Evolutionary conservation across 2,329 filamentous ascomycete species (phyloP).

Genomic region (Penicillium italicum): DNA sequence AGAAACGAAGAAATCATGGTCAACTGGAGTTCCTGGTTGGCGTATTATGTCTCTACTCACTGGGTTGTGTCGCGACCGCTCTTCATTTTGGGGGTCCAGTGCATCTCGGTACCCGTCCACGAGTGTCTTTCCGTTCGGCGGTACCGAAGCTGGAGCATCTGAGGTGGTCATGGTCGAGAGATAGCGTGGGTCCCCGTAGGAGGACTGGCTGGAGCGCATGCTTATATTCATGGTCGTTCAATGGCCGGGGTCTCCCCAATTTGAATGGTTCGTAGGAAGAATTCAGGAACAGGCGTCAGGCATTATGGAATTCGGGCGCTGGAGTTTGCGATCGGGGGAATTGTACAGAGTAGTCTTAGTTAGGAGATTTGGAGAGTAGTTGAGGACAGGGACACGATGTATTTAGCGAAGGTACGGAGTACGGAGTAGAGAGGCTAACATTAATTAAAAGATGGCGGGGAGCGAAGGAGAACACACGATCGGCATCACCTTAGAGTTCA

Average conservation of each 20-base stretch:
- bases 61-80: conserved; percentile 55
- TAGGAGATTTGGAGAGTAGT: not conserved
- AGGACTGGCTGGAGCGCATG: conserved; percentile 40
- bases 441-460: conserved; percentile 21
- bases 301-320: conserved; percentile 11
- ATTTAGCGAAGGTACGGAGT: not conserved
- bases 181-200: conserved; percentile 42
- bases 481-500: conserved; percentile 7
- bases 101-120: conserved; percentile 60
- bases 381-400: not conserved
- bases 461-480: conserved; percentile 13
- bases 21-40: not conserved
- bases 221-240: conserved; percentile 35
- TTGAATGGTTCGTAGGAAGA: conserved; percentile 6
- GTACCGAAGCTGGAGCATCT: conserved; percentile 31
- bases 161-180: conserved; percentile 34
- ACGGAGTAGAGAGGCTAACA: not conserved
- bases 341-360: not conserved
- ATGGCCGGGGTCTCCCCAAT: not conserved
- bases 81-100: conserved; percentile 53
- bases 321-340: conserved; percentile 1
- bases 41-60: conserved; percentile 44
- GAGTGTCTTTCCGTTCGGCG: conserved; percentile 44
- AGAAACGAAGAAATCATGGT: conserved; percentile 40
- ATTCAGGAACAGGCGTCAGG: conserved; percentile 18